These are phyloP conservation scores for Groenewaldozyma auringiensis DNA, from an alignment of 1,139 yeast genomes.

Conservation along the genomic window DNA sequence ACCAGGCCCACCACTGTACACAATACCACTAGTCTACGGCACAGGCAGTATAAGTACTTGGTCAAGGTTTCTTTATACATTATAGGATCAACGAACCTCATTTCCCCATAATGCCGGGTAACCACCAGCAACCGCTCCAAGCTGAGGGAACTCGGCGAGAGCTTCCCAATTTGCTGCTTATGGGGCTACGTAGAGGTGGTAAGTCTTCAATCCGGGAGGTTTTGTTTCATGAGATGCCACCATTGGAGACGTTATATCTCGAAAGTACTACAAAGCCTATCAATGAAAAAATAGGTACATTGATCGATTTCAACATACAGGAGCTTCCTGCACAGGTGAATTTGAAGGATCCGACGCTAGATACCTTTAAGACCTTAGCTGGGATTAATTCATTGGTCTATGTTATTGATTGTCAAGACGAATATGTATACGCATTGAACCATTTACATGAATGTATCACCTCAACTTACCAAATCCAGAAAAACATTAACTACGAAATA, in stretches of 20 bases:
- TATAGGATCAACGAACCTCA: neutral
- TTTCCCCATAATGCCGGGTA: neutral
- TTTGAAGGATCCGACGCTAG: constrained; percentile 70
- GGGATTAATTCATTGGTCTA: constrained; percentile 91
- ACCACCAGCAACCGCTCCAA: neutral
- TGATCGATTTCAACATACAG: constrained; percentile 59
- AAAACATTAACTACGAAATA: constrained; percentile 81
- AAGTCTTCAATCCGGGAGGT: constrained; percentile 53
- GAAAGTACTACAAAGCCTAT: constrained; percentile 90
- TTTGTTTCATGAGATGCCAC: constrained; percentile 94
- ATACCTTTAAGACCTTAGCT: constrained; percentile 66
- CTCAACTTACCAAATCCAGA: constrained; percentile 79
- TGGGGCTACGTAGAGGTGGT: constrained; percentile 60
- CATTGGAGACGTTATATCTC: constrained; percentile 80
- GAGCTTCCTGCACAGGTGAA: constrained; percentile 94
- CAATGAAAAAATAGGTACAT: constrained; percentile 34
- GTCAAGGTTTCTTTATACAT: too few species aligned
- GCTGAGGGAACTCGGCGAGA: constrained; percentile 10
- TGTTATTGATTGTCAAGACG: constrained; percentile 88
- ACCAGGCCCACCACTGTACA: too few species aligned
- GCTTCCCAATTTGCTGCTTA: constrained; percentile 41
- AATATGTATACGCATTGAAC: constrained; percentile 83
- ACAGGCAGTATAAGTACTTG: too few species aligned
- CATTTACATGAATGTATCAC: constrained; percentile 84
- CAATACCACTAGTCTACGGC: too few species aligned